Base-by-base conservation (phyloP, 2,329 filamentous ascomycete species). In the Calonectria montana region DNA sequence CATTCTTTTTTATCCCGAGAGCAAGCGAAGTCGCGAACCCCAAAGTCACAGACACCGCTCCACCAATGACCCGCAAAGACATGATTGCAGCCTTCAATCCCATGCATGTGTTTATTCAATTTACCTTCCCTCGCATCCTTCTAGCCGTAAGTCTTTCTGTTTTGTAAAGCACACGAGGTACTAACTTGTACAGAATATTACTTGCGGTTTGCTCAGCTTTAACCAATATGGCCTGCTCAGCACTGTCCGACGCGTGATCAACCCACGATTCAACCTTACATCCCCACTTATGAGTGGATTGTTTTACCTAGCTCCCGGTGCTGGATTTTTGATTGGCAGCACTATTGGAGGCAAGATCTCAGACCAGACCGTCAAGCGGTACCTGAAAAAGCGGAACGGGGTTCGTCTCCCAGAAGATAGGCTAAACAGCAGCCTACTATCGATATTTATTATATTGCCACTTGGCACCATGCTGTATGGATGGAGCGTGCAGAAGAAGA, bases 231-330 rank as follows among this genome's bases (percentile, higher is more conserved):
- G 85, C 1, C 83, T 92, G 0, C 84, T 92, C 2, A 91, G 90
- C 0, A 89, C 89, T 0, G 92, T 93, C 55, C 89, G 92, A 18
- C 92, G 91, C 74, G 88, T 93, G 2, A 84, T 94, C 21, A 94
- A 93, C 74, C 91, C 92, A 1, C 89, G 92, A n/a, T 94, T 94
- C 83, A 80, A 91, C 64, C 86, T 94, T 13, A 88, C 88, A 0
- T 87, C 87, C 0, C 91, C 92, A 0, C 84, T 93, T 4, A 87
- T 91, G 74, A 89, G 89, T 2, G 91, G 91, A 2, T 85, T 94
- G 0, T 93, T 94, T 82, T 94, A 93, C 81, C 88, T 94, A 27
- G 92, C 92, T 0, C 92, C 92, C 0, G 92, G 92, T 0, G 88
- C 87, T 53, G 92, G 92, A 0, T 94, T 93, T 72, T 81, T 94